Evolutionary conservation across 2,329 filamentous ascomycete species (phyloP).

Genomic region (Paracamarosporium sp.): DNA sequence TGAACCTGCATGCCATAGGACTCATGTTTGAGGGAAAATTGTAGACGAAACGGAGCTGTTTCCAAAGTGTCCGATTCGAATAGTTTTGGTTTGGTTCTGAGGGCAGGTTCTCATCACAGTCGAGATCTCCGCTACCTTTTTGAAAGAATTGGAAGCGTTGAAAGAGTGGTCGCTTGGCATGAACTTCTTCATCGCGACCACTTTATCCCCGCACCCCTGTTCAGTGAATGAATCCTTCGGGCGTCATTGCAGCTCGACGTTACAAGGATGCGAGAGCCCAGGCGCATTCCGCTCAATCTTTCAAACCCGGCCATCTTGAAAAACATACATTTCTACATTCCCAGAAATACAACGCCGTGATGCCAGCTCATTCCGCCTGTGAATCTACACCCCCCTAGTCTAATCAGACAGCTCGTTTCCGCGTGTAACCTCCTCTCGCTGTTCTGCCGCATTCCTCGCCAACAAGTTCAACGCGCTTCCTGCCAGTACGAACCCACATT

Average conservation of each 20-base stretch:
- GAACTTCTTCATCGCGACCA: no score
- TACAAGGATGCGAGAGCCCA: background rate
- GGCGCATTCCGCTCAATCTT: background rate
- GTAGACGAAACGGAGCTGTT: background rate
- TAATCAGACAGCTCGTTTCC: conserved; percentile 49
- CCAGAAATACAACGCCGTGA: background rate
- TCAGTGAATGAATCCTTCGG: background rate
- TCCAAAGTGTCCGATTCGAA: background rate
- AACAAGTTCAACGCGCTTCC: conserved; percentile 93
- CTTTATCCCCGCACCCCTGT: background rate
- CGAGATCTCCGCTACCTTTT: no score
- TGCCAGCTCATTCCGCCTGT: background rate
- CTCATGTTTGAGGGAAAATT: background rate
- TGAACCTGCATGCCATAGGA: background rate
- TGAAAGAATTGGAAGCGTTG: no score
- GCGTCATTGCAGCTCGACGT: background rate
- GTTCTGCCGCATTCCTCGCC: conserved; percentile 63
- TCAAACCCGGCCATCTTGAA: background rate
- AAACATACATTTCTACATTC: background rate
- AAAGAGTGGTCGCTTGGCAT: background rate
- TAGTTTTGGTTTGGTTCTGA: background rate
- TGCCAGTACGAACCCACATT: conserved; percentile 89
- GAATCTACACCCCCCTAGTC: background rate
- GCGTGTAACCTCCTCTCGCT: conserved; percentile 44
- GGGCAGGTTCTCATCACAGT: no score